Base-by-base conservation (phyloP, 1,284 basidiomycete genomes). In the Pulveroboletus sp. region DNA sequence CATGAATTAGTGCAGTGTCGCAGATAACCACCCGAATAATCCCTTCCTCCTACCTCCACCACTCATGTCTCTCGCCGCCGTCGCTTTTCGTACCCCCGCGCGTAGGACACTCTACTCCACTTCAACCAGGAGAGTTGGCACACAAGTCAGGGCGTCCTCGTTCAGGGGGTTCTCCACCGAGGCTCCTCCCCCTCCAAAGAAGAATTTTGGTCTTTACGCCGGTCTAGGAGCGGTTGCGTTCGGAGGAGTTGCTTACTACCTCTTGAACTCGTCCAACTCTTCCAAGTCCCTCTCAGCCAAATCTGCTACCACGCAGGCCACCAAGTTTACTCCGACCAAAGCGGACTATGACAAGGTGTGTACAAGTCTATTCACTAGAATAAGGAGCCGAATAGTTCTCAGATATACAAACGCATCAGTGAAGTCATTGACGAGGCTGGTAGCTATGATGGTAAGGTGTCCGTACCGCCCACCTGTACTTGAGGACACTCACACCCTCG, bases 351-450 rank as follows among this genome's bases (percentile, higher is more conserved):
- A 93, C 73, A 93, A 95, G 84, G 89, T 87, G 39, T n/a, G 66
- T 47, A n/a, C 17, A n/a, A 14, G 26, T 15, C 26, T 46, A 10
- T 43, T 15, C 7, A 0, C 24, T 8, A 5, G 10, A 8, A 22
- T 20, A 40, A 55, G 28, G 33, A 59, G 43, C 29, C n/a, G 44
- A 47, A 39, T 20, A 40, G 38, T 40, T 14, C 17, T 35, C 60
- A 91, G 89, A 92, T 96, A 22, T 97, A 97, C 81, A 91, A 96
- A 77, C 81, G 76, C 58, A 87, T 97, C 71, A 89, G 89, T 26
- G 85, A 90, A 26, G 67, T 84, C 25, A 73, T 96, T 29, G 92
- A 95, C 60, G 82, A 85, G 20, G 90, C 90, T 58, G 74, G 69
- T 9, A 74, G 80, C 38, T 96, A 96, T 74, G 94, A 97, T 69